Base-by-base conservation (phyloP, 2,329 filamentous ascomycete species). In the Furcasterigmium furcatum region DNA sequence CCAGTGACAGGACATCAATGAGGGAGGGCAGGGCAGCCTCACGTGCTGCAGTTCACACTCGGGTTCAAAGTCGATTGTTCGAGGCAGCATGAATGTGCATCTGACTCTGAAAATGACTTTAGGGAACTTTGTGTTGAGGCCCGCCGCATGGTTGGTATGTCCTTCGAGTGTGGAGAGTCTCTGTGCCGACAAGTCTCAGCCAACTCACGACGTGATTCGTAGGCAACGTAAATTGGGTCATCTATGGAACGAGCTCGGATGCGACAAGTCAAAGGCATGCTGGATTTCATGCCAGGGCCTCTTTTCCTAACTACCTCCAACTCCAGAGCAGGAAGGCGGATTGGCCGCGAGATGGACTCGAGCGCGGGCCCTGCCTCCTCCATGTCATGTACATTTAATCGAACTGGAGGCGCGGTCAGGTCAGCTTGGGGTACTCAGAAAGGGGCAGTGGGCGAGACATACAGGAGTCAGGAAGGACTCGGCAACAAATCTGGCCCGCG, bases 401-500 rank as follows among this genome's bases (percentile, higher is more conserved):
- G 39, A 51, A 51, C 49, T 51, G 35, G 14, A 29, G n/a, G 19
- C 12, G 14, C n/a, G 21, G 30, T 50, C 18, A 50, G 21, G 30
- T 50, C 18, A 50, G 39, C 39, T 19, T 35, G 34, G 9, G 16
- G 16, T n/a, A 16, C 13, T 10, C 34, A 20, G 16, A 18, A 38
- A 20, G 24, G 12, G 7, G 24, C 24, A 27, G 24, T 27, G 12
- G 7, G 12, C 12, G 24, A 27, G 9, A 62, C 73, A 64, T 77
- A 94, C 88, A 49, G 92, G 94, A 63, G 92, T 96, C 69, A 99
- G 73, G 79, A 99, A 99, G 48, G 94, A 96, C 71, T 99, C 94
- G 40, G 94, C 94, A 43, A 99, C 92, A 64, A 97, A 99, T 76
- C 94, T 86, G 65, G 94, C 94, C 70, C 94, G 82, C 46, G 94